phyloP scores from a whole-genome alignment of 108 stramenopile genomes.

The Pseudonitzschia multiseries region DNA sequence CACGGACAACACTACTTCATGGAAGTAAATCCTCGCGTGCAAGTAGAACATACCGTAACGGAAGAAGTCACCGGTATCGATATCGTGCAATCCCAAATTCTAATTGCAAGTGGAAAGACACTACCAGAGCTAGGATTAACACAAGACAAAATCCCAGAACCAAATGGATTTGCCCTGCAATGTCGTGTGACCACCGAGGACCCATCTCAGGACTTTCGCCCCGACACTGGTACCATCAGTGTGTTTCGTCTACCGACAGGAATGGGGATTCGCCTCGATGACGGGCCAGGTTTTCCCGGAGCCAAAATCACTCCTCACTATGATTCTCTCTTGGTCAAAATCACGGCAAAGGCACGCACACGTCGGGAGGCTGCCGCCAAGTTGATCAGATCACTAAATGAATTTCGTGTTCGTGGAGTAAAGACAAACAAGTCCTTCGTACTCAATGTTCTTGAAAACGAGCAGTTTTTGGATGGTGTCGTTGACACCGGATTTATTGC shows the following conservation, averaged over 20 bases:
- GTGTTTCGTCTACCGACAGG: slow-evolving; percentile 92
- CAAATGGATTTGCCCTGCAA: slow-evolving; percentile 90
- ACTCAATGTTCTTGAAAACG: slow-evolving; percentile 85
- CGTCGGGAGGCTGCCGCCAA: slow-evolving; percentile 83
- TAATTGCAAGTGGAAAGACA: slow-evolving; percentile 90
- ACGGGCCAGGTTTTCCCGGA: slow-evolving; percentile 74
- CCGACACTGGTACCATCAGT: slow-evolving; percentile 91
- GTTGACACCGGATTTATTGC: slow-evolving; percentile 94
- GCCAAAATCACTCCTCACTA: slow-evolving; percentile 57
- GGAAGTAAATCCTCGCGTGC: slow-evolving; percentile 93
- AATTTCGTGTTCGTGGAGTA: slow-evolving; percentile 92
- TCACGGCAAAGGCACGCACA: slow-evolving; percentile 81
- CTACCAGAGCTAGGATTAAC: slow-evolving; percentile 69
- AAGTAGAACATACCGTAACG: slow-evolving; percentile 93
- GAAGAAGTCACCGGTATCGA: slow-evolving; percentile 91
- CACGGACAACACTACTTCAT: slow-evolving; percentile 88
- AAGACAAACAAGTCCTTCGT: slow-evolving; percentile 84
- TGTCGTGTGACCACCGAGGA: slow-evolving; percentile 96
- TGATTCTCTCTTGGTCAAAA: slow-evolving; percentile 91
- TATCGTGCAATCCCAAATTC: slow-evolving; percentile 92
- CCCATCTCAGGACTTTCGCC: slow-evolving; percentile 86
- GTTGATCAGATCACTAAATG: slow-evolving; percentile 67
- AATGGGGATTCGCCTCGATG: slow-evolving; percentile 93
- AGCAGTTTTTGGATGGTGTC: slow-evolving; percentile 82
- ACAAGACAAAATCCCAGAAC: slow-evolving; percentile 65